Evolutionary conservation across 1,284 basidiomycete species (phyloP).

Genomic region (Microstroma glucosiphilum): DNA sequence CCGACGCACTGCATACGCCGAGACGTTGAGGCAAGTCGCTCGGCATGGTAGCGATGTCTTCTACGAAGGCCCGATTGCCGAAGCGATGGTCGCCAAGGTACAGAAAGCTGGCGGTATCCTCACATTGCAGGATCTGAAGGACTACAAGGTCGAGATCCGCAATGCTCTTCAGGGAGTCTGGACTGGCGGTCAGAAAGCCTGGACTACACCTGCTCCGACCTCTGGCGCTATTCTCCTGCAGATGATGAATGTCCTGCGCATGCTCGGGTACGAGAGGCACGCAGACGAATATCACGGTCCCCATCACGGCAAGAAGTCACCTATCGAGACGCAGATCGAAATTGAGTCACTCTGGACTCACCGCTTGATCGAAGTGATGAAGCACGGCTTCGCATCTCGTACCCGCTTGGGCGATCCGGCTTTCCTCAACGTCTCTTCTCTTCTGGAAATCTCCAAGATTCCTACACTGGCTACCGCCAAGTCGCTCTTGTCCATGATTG

Average conservation of each 20-base stretch:
- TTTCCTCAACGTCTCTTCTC: slow-evolving; percentile 58
- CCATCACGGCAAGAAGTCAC: background rate
- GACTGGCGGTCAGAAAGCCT: slow-evolving; percentile 65
- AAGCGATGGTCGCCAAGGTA: slow-evolving; percentile 65
- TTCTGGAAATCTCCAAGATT: slow-evolving; percentile 61
- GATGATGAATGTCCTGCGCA: slow-evolving; percentile 72
- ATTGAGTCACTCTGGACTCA: slow-evolving; percentile 52
- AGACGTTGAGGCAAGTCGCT: slow-evolving; percentile 34
- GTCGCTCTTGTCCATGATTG: slow-evolving; percentile 28
- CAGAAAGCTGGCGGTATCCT: slow-evolving; percentile 67
- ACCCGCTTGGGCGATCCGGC: slow-evolving; percentile 73
- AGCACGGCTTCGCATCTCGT: slow-evolving; percentile 62
- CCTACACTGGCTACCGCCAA: slow-evolving; percentile 66
- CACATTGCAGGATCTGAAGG: slow-evolving; percentile 63
- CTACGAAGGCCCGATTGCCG: slow-evolving; percentile 66
- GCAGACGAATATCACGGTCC: background rate
- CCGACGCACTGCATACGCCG: slow-evolving; percentile 28
- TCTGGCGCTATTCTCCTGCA: slow-evolving; percentile 72
- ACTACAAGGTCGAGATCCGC: slow-evolving; percentile 60
- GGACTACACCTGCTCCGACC: slow-evolving; percentile 74
- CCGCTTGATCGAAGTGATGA: slow-evolving; percentile 68
- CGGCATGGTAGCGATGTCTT: slow-evolving; percentile 35
- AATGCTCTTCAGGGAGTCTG: slow-evolving; percentile 72
- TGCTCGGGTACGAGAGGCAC: slow-evolving; percentile 51
- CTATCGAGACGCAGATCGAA: background rate